Conservation (phyloP, 176 grass and related monocot genomes). For the Ampelocalamus luodianensis region DNA sequence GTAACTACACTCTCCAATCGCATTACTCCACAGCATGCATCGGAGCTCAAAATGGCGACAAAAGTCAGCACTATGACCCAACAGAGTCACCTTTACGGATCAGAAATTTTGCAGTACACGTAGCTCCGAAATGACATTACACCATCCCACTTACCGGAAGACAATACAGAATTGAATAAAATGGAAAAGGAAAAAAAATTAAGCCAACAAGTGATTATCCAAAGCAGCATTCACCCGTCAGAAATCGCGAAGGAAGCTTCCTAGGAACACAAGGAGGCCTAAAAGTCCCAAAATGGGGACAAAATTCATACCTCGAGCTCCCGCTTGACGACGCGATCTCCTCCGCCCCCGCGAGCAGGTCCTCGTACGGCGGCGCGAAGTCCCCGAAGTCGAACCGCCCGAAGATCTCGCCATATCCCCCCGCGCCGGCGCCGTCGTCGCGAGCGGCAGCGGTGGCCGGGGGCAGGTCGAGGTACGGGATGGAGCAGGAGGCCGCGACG, state of each 20-base stretch:
- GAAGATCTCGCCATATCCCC: conserved; percentile 86
- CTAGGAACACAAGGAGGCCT: conserved; percentile 1
- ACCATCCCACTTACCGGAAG: conserved; percentile 11
- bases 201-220: not conserved
- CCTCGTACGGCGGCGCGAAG: conserved; percentile 72
- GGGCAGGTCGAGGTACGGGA: conserved; percentile 87
- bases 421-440: conserved; percentile 23
- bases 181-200: not conserved
- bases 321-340: conserved; percentile 55
- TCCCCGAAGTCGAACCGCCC: conserved; percentile 62
- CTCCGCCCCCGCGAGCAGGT: conserved; percentile 54
- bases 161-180: not conserved
- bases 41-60: not conserved
- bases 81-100: conserved; percentile 13
- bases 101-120: conserved; percentile 27
- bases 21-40: conserved; percentile 5
- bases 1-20: conserved; percentile 1
- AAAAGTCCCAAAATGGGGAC: not conserved
- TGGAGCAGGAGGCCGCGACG: conserved; percentile 75
- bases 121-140: conserved; percentile 24
- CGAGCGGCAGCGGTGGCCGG: conserved; percentile 21
- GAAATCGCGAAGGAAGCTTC: not conserved
- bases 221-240: conserved; percentile 1
- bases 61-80: conserved; percentile 29
- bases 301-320: conserved; percentile 51